Evolutionary conservation across 352 stramenopile species (phyloP).

Genomic region (Phytophthora vignae): DNA sequence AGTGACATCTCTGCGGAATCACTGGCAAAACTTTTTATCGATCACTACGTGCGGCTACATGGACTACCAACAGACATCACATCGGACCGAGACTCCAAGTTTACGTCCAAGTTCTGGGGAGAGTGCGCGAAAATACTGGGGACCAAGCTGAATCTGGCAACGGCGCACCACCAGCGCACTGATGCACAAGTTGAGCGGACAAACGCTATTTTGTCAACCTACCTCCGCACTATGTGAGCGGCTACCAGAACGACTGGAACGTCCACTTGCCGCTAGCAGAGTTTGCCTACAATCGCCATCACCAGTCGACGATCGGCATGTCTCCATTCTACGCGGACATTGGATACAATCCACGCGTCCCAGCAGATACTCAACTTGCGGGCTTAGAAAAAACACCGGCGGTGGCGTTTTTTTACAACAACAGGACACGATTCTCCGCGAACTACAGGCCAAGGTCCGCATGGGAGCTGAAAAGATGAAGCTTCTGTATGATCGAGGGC

Average conservation of each 20-base stretch:
- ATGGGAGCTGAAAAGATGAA: neutral
- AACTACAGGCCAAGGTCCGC: neutral
- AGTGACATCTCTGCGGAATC: neutral
- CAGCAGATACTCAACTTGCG: neutral
- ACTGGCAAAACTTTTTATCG: neutral
- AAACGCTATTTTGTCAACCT: conserved; percentile 11
- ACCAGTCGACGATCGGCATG: neutral
- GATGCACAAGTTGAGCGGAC: conserved; percentile 11
- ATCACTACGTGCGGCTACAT: conserved; percentile 9
- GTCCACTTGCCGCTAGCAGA: neutral
- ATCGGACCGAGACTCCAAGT: conserved; percentile 6
- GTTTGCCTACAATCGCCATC: conserved; percentile 9
- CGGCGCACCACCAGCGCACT: conserved; percentile 11
- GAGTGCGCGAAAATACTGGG: neutral
- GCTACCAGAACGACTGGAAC: conserved; percentile 15
- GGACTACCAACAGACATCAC: conserved; percentile 4
- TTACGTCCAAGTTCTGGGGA: conserved; percentile 13
- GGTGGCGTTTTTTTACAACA: neutral
- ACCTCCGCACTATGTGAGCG: conserved; percentile 11
- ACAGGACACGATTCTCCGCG: neutral
- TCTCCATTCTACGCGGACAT: neutral
- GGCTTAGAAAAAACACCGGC: neutral
- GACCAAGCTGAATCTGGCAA: conserved; percentile 7
- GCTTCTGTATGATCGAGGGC: neutral
- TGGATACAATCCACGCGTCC: neutral